A percentile compares a stretch with the other conserved stretches of the same genome.
These are phyloP conservation scores for Blumeriella jaapii DNA, from an alignment of 2,329 filamentous ascomycete genomes.

Conservation along the genomic window DNA sequence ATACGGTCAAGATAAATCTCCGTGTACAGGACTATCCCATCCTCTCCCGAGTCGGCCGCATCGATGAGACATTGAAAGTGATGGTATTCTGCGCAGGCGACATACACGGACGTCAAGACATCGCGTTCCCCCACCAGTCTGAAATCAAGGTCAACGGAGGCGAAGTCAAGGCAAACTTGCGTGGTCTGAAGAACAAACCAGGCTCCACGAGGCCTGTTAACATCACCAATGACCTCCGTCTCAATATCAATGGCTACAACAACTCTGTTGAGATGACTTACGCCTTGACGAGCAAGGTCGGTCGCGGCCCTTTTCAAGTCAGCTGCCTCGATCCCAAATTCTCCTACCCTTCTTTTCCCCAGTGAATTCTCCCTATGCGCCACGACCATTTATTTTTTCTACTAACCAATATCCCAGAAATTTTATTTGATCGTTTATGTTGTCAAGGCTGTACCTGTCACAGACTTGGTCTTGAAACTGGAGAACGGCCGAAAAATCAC, in stretches of 20 bases:
- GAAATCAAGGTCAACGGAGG: conserved; percentile 84
- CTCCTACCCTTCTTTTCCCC: conserved; percentile 10
- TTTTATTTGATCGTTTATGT: conserved; percentile 64
- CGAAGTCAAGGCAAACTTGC: conserved; percentile 84
- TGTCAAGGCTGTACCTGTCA: conserved; percentile 60
- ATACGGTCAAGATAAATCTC: conserved; percentile 46
- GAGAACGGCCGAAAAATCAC: conserved; percentile 59
- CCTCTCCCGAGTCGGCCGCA: conserved; percentile 14
- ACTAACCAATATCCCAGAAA: conserved; percentile 39
- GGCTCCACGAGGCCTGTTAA: conserved; percentile 91
- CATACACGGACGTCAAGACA: conserved; percentile 53
- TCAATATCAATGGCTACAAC: conserved; percentile 48
- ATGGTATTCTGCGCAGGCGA: conserved; percentile 77
- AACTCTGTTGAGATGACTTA: conserved; percentile 84
- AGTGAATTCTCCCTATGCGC: conserved; percentile 11
- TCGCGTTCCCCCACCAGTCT: conserved; percentile 83
- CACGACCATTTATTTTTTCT: conserved; percentile 8
- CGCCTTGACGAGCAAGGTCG: conserved; percentile 77
- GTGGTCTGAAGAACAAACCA: conserved; percentile 90
- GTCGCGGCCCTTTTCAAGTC: conserved; percentile 25
- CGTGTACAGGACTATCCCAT: conserved; percentile 37
- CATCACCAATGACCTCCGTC: conserved; percentile 65
- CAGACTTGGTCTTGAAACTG: conserved; percentile 59
- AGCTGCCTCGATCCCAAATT: conserved; percentile 15
- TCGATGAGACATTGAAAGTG: conserved; percentile 40